A percentile compares a stretch with the other conserved stretches of the same genome.
These are phyloP conservation scores for Saccharum officinarum DNA, from an alignment of 176 grass and related monocot genomes.

Conservation along the genomic window DNA sequence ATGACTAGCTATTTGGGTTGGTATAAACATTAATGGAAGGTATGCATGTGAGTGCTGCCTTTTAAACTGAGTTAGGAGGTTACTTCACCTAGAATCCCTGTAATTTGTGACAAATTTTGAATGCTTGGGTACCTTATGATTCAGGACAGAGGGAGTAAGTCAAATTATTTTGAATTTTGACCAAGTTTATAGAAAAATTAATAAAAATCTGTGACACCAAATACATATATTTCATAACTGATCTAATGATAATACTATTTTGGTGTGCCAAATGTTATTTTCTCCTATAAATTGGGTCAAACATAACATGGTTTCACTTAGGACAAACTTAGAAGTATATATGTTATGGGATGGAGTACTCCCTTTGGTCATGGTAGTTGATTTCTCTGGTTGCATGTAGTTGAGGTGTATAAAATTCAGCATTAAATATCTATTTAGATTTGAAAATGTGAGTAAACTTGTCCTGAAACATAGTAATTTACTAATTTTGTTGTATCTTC, in stretches of 20 bases:
- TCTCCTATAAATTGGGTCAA: background rate
- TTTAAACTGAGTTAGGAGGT: background rate
- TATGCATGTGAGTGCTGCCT: background rate
- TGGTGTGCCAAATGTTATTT: background rate
- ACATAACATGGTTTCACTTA: background rate
- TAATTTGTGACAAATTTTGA: background rate
- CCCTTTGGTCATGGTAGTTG: background rate
- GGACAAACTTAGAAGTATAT: background rate
- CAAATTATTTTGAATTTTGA: background rate
- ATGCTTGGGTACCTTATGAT: background rate
- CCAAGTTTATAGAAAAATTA: background rate
- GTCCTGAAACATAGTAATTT: background rate
- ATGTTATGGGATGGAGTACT: background rate
- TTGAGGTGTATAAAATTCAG: background rate
- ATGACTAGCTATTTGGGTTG: background rate
- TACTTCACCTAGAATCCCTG: background rate
- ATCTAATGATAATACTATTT: background rate
- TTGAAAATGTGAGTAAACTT: background rate
- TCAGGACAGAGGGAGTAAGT: background rate
- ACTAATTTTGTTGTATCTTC: background rate
- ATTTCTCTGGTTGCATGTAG: background rate
- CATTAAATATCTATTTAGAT: background rate
- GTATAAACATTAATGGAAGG: background rate
- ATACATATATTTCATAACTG: background rate
- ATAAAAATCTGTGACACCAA: background rate